Conservation (phyloP, 495 filamentous ascomycete species). For the Glarea lozoyensis region DNA sequence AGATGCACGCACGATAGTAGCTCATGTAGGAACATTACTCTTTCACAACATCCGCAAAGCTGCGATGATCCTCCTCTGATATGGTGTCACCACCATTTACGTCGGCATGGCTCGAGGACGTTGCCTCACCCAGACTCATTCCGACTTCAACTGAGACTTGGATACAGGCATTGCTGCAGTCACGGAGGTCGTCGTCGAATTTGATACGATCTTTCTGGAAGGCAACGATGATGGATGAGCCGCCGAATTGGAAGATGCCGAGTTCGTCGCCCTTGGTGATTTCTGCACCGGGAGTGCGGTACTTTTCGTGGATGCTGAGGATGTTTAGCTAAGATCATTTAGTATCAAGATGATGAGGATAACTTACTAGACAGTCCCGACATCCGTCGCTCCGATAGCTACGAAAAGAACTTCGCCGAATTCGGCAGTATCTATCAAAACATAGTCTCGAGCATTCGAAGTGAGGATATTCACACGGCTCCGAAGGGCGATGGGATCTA, state of each 20-base stretch:
- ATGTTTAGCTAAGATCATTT: slow-evolving; percentile 58
- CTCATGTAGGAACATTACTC: too few species aligned
- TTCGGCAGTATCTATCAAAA: slow-evolving; percentile 74
- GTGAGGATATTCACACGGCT: slow-evolving; percentile 92
- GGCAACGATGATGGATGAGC: slow-evolving; percentile 76
- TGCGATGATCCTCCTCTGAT: too few species aligned
- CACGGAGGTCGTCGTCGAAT: slow-evolving; percentile 68
- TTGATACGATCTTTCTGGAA: slow-evolving; percentile 81
- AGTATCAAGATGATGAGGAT: neutral
- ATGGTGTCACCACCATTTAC: too few species aligned
- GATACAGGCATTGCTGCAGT: slow-evolving; percentile 7
- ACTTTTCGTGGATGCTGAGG: slow-evolving; percentile 1
- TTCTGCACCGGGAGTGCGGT: slow-evolving; percentile 59
- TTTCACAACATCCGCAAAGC: too few species aligned
- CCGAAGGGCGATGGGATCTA: slow-evolving; percentile 95
- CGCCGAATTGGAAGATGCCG: slow-evolving; percentile 96
- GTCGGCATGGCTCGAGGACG: too few species aligned
- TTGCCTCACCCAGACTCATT: slow-evolving; percentile 21
- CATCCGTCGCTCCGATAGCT: slow-evolving; percentile 97
- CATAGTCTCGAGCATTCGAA: slow-evolving; percentile 77
- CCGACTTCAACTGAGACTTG: slow-evolving; percentile 24
- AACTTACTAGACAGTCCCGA: slow-evolving; percentile 55
- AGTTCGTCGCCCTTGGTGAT: slow-evolving; percentile 85
- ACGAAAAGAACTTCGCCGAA: slow-evolving; percentile 91
- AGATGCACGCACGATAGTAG: too few species aligned